phyloP scores from a whole-genome alignment of 129 eudicot species.

The sunflower (Helianthus annuus) region HanXRQr2.0-SUNRISE NC_035433.2:125647029-125647528 shows the following conservation, averaged over 20 bases:
- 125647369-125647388: slow-evolving; percentile 11
- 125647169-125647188: neutral
- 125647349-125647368: slow-evolving; percentile 27
- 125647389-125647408: slow-evolving; percentile 25
- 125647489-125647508: neutral
- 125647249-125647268: slow-evolving; percentile 61
- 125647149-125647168: slow-evolving; percentile 10
- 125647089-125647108: slow-evolving; percentile 37
- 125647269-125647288: slow-evolving; percentile 85
- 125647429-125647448: slow-evolving; percentile 18
- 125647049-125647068: slow-evolving; percentile 78
- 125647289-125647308: slow-evolving; percentile 76
- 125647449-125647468: neutral
- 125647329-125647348: slow-evolving; percentile 28
- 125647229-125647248: slow-evolving; percentile 20
- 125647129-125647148: slow-evolving; percentile 5
- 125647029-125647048: slow-evolving; percentile 65
- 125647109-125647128: slow-evolving; percentile 14
- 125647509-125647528: neutral
- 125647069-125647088: slow-evolving; percentile 70
- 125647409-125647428: slow-evolving; percentile 8
- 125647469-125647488: neutral
- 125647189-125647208: slow-evolving; percentile 14
- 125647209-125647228: slow-evolving; percentile 3
- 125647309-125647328: slow-evolving; percentile 29